Percentiles rank a stretch among this genome's conserved stretches.
Evolutionary conservation across 2,329 filamentous ascomycete genomes (phyloP).

Genomic region (Magnaporthales sp.): DNA sequence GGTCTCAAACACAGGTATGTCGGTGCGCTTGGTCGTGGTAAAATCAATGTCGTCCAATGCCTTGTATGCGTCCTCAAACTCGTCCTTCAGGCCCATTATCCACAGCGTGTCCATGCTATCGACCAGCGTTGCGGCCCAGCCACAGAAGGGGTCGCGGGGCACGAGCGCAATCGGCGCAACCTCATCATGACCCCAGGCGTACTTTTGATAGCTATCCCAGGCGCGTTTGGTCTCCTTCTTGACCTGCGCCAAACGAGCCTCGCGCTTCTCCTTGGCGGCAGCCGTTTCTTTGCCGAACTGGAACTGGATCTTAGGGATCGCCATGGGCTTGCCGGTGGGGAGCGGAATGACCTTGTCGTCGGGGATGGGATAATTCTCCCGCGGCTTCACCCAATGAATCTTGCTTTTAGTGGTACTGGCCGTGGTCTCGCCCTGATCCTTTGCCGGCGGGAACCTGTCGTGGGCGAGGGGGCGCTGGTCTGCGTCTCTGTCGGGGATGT

Average conservation of each 20-base stretch:
- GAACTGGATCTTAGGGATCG: constrained; percentile 71
- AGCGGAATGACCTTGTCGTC: constrained; percentile 63
- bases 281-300: constrained; percentile 57
- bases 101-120: constrained; percentile 77
- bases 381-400: constrained; percentile 60
- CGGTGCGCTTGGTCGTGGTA: constrained; percentile 53
- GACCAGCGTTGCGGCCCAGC: constrained; percentile 82
- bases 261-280: constrained; percentile 50
- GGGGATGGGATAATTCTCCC: constrained; percentile 71
- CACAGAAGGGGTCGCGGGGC: constrained; percentile 75
- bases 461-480: constrained; percentile 10
- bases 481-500: constrained; percentile 13
- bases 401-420: constrained; percentile 11
- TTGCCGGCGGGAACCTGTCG: constrained; percentile 12
- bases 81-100: constrained; percentile 72
- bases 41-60: constrained; percentile 73
- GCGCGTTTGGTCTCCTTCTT: constrained; percentile 67
- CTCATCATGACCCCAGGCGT: constrained; percentile 84
- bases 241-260: constrained; percentile 56
- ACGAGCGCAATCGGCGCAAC: constrained; percentile 61
- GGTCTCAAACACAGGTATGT: constrained; percentile 89
- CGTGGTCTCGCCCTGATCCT: neutral
- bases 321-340: constrained; percentile 60
- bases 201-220: constrained; percentile 73
- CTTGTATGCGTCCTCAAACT: constrained; percentile 71